phyloP scores from a whole-genome alignment of 495 filamentous ascomycete species.

The Mytilinidion resinicola region DNA sequence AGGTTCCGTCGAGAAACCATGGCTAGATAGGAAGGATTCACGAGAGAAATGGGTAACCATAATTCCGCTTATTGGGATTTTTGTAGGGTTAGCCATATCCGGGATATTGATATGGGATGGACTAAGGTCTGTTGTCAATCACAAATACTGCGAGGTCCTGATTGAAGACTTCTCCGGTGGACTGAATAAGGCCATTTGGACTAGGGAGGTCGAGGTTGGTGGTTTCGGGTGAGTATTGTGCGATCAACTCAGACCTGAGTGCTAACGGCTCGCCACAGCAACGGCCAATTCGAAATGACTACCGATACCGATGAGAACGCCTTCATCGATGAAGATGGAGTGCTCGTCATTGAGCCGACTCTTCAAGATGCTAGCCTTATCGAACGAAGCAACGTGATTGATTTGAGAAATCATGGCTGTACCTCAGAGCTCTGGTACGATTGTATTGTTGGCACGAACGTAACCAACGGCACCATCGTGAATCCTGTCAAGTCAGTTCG shows the following conservation, averaged over 20 bases:
- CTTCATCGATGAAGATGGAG: conserved; percentile 60
- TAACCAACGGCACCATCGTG: conserved; percentile 65
- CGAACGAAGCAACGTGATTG: conserved; percentile 54
- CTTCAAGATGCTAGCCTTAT: conserved; percentile 62
- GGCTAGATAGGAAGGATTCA: conserved; percentile 61
- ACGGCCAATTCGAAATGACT: conserved; percentile 74
- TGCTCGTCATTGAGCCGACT: conserved; percentile 69
- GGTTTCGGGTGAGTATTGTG: conserved; percentile 64
- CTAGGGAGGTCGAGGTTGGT: conserved; percentile 69
- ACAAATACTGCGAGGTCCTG: conserved; percentile 67
- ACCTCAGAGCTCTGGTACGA: conserved; percentile 49
- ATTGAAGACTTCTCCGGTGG: conserved; percentile 61
- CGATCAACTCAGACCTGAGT: neutral
- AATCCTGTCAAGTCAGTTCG: conserved; percentile 74
- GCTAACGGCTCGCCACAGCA: conserved; percentile 44
- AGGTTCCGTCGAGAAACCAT: conserved; percentile 63
- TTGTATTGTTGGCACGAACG: conserved; percentile 61
- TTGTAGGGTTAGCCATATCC: conserved; percentile 57
- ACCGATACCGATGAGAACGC: conserved; percentile 64
- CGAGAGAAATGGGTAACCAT: conserved; percentile 83
- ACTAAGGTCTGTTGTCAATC: conserved; percentile 58
- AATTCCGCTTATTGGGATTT: conserved; percentile 61
- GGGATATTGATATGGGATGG: conserved; percentile 69
- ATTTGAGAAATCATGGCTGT: conserved; percentile 61
- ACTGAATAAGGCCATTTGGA: conserved; percentile 60